phyloP scores from a whole-genome alignment of 2,329 filamentous ascomycete species.

The Colletotrichum tabaci region DNA sequence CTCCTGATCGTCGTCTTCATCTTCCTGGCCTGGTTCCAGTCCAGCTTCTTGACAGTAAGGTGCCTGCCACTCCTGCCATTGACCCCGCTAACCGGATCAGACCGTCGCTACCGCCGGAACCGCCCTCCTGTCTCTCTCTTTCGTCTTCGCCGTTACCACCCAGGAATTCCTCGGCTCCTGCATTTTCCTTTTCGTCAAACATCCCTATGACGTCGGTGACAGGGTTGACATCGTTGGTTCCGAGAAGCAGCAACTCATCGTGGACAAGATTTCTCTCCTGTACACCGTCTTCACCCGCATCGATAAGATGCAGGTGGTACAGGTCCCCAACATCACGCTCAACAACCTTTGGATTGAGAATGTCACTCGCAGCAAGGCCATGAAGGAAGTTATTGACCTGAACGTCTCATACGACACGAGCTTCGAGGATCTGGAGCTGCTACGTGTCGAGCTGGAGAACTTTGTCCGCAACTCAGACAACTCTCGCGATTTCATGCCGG shows the following conservation, averaged over 20 bases:
- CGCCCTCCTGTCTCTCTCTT: slow-evolving; percentile 93
- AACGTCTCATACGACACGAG: slow-evolving; percentile 88
- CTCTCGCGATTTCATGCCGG: slow-evolving; percentile 89
- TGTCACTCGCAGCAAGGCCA: slow-evolving; percentile 88
- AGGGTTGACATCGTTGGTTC: slow-evolving; percentile 82
- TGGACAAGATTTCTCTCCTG: slow-evolving; percentile 94
- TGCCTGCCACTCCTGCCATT: not conserved
- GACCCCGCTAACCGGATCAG: slow-evolving; percentile 50
- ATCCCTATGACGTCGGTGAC: slow-evolving; percentile 96
- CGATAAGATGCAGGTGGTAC: slow-evolving; percentile 82
- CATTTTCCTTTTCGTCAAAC: slow-evolving; percentile 99
- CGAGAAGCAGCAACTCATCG: slow-evolving; percentile 76
- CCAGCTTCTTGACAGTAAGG: slow-evolving; percentile 62
- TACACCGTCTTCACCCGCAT: slow-evolving; percentile 90
- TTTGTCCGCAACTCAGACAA: slow-evolving; percentile 91
- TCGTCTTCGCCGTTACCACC: slow-evolving; percentile 91
- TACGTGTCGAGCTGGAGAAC: slow-evolving; percentile 86
- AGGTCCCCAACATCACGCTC: slow-evolving; percentile 90
- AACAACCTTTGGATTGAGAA: slow-evolving; percentile 98
- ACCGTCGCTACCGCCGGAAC: slow-evolving; percentile 93
- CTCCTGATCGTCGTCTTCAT: slow-evolving; percentile 86
- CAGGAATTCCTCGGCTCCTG: slow-evolving; percentile 98
- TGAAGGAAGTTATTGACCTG: slow-evolving; percentile 87
- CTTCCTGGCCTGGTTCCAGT: slow-evolving; percentile 63
- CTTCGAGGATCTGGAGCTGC: slow-evolving; percentile 89